A percentile compares a stretch with the other conserved stretches of the same genome.
Conservation (phyloP, 108 stramenopile genomes). For the Pseudonitzschia pungens region DNA sequence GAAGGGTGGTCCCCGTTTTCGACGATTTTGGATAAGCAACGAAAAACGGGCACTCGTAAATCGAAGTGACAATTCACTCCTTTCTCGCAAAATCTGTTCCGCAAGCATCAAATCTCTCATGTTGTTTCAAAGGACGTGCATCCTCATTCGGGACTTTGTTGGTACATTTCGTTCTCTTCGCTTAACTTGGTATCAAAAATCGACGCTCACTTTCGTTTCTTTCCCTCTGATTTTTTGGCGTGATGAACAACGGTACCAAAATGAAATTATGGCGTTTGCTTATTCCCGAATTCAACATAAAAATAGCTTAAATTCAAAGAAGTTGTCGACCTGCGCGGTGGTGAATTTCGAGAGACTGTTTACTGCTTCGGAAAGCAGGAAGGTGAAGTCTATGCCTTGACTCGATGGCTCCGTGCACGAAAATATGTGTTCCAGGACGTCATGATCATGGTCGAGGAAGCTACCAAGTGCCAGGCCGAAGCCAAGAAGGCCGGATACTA, state of each 20-base stretch:
- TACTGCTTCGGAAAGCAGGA: slow-evolving; percentile 55
- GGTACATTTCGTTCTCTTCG: not conserved
- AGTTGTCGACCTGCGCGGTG: slow-evolving; percentile 45
- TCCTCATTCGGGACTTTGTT: not conserved
- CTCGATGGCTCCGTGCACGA: slow-evolving; percentile 64
- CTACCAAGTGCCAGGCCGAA: slow-evolving; percentile 58
- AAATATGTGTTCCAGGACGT: slow-evolving; percentile 68
- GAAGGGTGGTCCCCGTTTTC: too few relatives aligned
- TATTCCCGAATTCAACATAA: not conserved
- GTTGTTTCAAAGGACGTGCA: too few relatives aligned
- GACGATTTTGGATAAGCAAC: too few relatives aligned
- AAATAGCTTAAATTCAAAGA: slow-evolving; percentile 51
- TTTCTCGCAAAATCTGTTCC: too few relatives aligned
- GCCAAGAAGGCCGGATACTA: slow-evolving; percentile 69
- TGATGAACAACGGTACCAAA: not conserved
- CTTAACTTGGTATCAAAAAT: not conserved
- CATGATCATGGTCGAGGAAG: slow-evolving; percentile 83
- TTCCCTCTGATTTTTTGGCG: not conserved
- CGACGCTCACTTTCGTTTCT: not conserved
- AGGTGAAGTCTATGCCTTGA: slow-evolving; percentile 50
- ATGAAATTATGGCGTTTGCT: not conserved
- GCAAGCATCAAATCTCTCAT: too few relatives aligned
- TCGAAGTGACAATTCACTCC: too few relatives aligned
- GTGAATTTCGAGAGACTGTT: slow-evolving; percentile 49
- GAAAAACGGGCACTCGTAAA: too few relatives aligned